Conservation (phyloP, 1,284 basidiomycete species). For the Naganishia cerealis region DNA sequence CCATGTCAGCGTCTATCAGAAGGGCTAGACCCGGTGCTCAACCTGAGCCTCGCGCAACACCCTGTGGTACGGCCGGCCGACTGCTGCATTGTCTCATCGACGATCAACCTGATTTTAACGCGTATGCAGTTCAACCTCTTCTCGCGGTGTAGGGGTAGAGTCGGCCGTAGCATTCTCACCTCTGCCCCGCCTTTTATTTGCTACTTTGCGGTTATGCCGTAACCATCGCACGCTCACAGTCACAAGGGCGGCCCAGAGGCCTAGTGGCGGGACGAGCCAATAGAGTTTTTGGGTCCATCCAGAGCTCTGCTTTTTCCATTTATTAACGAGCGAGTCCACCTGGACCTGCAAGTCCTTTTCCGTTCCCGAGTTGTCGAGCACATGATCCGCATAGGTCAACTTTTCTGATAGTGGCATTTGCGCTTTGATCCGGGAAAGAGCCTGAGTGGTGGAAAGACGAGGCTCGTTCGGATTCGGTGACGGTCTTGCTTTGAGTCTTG, state of each 20-base stretch:
- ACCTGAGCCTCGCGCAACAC: background rate
- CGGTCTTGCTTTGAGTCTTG: slow-evolving; percentile 70
- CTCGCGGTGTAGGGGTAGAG: background rate
- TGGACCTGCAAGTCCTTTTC: slow-evolving; percentile 68
- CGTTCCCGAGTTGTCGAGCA: slow-evolving; percentile 85
- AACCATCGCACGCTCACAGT: slow-evolving; percentile 12
- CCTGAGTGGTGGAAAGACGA: slow-evolving; percentile 60
- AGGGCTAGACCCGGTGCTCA: background rate
- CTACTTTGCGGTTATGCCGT: slow-evolving; percentile 7
- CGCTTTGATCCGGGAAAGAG: slow-evolving; percentile 70
- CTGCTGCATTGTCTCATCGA: background rate
- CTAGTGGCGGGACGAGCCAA: slow-evolving; percentile 81
- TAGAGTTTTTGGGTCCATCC: slow-evolving; percentile 65
- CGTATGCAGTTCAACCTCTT: slow-evolving; percentile 13
- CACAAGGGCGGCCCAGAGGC: slow-evolving; percentile 48
- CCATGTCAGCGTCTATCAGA: background rate
- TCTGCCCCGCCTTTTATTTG: slow-evolving; percentile 20
- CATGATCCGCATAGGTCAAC: slow-evolving; percentile 75
- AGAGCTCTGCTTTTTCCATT: slow-evolving; percentile 56
- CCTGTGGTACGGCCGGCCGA: background rate
- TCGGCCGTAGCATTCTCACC: slow-evolving; percentile 14
- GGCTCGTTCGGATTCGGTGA: slow-evolving; percentile 59
- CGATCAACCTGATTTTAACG: slow-evolving; percentile 1
- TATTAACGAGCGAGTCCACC: slow-evolving; percentile 66
- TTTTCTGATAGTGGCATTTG: slow-evolving; percentile 81